Base-by-base conservation (phyloP, 768 basidiomycete species). In the Boletus sp. region DNA sequence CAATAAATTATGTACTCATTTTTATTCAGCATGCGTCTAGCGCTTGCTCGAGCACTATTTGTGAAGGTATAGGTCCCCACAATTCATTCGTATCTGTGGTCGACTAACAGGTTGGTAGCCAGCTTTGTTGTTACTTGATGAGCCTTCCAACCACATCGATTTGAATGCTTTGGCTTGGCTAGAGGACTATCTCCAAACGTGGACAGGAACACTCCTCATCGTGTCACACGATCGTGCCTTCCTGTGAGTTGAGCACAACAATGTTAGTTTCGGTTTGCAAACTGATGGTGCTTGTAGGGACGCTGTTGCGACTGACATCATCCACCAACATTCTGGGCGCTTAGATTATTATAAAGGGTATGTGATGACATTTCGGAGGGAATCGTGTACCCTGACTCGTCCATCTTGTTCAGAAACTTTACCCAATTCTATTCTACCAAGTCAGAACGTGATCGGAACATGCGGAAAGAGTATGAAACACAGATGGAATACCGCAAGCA, bases 181-280 rank as follows among this genome's bases (percentile, higher is more conserved):
- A 7, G 94, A 98, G 76, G 95, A 97, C 65, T 98, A 98, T 67
- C 79, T 98, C 6, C 95, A 96, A 69, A 95, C 93, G 2, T 98
- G 94, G 94, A 74, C 84, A 1, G 89, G 92, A 48, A 97, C 94
- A 0, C 74, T 98, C 15, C 84, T 98, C 37, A 94, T 97, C 14
- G 94, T 98, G 86, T 94, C 96, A 50, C 97, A 99, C 79, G 97
- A 99, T 71, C 87, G 97, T 65, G 92, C 94, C 34, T 98, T 98
- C 82, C 74, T 98, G 85, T 90, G 64, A 62, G 83, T 67, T 39
- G 34, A 8, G 21, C 14, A 27, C 19, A 25, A 45, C 14, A 7
- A 27, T 42, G 10, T 21, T 29, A 5, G 25, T 19, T 15, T 38
- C 19, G 5, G 37, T 38, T 37, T 30, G 6, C 15, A 13, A 46